Conservation (phyloP, 2,329 filamentous ascomycete species). For the Colletotrichum graminicola region DNA sequence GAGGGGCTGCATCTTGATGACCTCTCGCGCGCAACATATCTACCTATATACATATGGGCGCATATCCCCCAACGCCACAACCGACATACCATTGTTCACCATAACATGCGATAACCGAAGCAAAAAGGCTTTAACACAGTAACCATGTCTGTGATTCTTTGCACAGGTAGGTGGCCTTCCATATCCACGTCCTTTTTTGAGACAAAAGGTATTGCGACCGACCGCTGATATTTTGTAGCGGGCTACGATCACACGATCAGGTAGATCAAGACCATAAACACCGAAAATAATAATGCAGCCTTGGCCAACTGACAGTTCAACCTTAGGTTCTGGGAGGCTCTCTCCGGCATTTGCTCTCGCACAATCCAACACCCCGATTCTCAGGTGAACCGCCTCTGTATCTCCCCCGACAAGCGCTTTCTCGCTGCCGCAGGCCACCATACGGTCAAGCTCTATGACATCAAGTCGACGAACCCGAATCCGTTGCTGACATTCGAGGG, state of each 20-base stretch:
- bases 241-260: constrained; percentile 74
- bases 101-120: constrained; percentile 41
- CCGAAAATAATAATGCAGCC: background rate
- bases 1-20: constrained; percentile 34
- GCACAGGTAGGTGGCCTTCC: constrained; percentile 63
- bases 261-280: constrained; percentile 49
- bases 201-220: constrained; percentile 8
- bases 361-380: constrained; percentile 99
- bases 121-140: constrained; percentile 24
- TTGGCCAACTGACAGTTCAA: constrained; percentile 35
- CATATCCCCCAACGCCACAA: background rate
- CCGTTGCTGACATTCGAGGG: constrained; percentile 94
- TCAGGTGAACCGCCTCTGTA: constrained; percentile 97
- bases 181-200: background rate
- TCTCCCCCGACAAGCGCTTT: constrained; percentile 97
- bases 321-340: constrained; percentile 93
- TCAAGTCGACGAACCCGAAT: constrained; percentile 97
- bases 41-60: background rate
- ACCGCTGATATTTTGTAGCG: constrained; percentile 53
- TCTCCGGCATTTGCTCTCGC: constrained; percentile 96
- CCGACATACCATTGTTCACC: background rate
- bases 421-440: constrained; percentile 84
- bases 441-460: constrained; percentile 97
- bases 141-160: constrained; percentile 72
- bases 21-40: constrained; percentile 18